Percentiles rank a stretch among this genome's conserved stretches.
phyloP scores from a whole-genome alignment of 805 yeast species.

The Myxozyma monticola region DNA sequence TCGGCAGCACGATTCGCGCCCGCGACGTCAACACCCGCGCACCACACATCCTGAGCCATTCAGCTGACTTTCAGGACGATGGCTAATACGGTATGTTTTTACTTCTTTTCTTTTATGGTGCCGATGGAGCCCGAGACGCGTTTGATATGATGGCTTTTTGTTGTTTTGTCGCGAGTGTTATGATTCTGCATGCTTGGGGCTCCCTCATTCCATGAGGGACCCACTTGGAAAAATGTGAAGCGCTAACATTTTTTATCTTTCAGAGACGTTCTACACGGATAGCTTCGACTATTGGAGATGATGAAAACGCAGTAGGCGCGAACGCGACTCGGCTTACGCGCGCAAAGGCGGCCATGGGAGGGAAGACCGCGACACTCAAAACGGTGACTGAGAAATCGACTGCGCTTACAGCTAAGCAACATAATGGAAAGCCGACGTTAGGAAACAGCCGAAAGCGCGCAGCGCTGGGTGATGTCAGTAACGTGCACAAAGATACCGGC shows the following conservation, averaged over 20 bases:
- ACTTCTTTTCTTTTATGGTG: not conserved
- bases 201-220: no score
- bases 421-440: slow-evolving; percentile 1
- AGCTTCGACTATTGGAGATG: slow-evolving; percentile 24
- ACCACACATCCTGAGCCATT: not conserved
- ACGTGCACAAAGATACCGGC: slow-evolving; percentile 31
- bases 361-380: not conserved
- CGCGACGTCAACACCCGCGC: no score
- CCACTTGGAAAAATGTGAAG: no score
- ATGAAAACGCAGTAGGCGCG: slow-evolving; percentile 24
- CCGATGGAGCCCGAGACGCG: no score
- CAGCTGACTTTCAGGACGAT: not conserved
- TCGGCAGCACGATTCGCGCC: no score
- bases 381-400: not conserved
- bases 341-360: slow-evolving; percentile 27
- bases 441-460: slow-evolving; percentile 36
- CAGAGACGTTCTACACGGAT: slow-evolving; percentile 30
- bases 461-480: slow-evolving; percentile 41
- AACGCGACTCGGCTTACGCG: slow-evolving; percentile 25
- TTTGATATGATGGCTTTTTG: no score
- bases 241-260: no score
- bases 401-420: slow-evolving; percentile 16
- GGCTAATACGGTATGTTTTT: slow-evolving; percentile 19
- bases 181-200: no score
- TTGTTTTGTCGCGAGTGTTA: no score